Conservation (phyloP, 106 monocot species). For the Hemerocallis citrina region DNA sequence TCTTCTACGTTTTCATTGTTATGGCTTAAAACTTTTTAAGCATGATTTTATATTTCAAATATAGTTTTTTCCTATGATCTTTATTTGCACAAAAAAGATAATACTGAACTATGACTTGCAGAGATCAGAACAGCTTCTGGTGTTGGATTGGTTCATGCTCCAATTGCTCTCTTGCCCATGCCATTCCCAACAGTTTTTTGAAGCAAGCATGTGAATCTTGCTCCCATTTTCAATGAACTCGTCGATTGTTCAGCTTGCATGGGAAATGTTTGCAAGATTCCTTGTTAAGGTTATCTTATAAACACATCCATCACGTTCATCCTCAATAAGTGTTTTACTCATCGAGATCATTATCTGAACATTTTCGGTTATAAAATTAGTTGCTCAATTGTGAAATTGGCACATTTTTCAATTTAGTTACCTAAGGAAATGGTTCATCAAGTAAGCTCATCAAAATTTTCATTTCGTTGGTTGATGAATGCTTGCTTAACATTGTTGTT, state of each 20-base stretch:
- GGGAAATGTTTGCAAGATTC: slow-evolving; percentile 81
- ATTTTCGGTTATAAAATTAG: background rate
- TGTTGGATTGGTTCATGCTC: slow-evolving; percentile 89
- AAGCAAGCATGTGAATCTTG: slow-evolving; percentile 83
- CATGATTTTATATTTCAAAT: background rate
- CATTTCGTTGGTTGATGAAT: background rate
- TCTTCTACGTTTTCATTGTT: too few relatives aligned
- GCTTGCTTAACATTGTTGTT: background rate
- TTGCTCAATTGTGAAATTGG: too few relatives aligned
- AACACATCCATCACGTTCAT: background rate
- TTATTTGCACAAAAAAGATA: background rate
- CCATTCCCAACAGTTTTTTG: slow-evolving; percentile 54
- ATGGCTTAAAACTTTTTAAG: too few relatives aligned
- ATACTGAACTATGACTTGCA: slow-evolving; percentile 25
- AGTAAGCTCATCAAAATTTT: too few relatives aligned
- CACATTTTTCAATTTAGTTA: too few relatives aligned
- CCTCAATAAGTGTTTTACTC: background rate
- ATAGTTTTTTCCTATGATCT: background rate
- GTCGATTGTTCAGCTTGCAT: slow-evolving; percentile 96
- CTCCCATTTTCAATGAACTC: slow-evolving; percentile 95
- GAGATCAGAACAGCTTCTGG: slow-evolving; percentile 71
- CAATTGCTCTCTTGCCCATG: slow-evolving; percentile 72
- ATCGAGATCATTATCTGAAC: background rate
- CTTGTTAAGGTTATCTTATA: slow-evolving; percentile 59
- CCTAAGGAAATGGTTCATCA: too few relatives aligned